phyloP scores from a whole-genome alignment of 139 green algal species.

The Micractinium sp. region DNA sequence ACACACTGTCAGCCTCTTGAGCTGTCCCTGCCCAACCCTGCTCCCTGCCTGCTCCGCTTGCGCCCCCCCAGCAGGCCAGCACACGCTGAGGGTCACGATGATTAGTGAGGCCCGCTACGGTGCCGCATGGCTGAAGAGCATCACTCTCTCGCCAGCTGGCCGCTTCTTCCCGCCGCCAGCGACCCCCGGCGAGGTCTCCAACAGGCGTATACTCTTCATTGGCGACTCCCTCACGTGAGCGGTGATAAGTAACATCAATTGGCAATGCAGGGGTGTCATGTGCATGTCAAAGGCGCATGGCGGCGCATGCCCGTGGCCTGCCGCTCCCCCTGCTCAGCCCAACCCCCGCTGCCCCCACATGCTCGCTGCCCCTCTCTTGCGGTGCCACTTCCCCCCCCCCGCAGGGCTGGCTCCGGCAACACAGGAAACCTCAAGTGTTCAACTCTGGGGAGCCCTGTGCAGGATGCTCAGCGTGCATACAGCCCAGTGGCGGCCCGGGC shows the following conservation, averaged over 20 bases:
- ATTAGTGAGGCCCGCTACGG: background rate
- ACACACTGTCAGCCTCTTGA: background rate
- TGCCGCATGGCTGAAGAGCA: background rate
- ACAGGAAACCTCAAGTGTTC: background rate
- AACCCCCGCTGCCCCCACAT: background rate
- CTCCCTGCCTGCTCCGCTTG: background rate
- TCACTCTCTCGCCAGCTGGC: background rate
- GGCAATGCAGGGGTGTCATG: too few relatives aligned
- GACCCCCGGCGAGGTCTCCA: background rate
- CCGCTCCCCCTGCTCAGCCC: background rate
- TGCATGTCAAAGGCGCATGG: background rate
- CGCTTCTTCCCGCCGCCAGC: background rate
- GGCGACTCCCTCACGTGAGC: slow-evolving; percentile 2
- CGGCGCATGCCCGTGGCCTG: background rate
- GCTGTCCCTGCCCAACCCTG: background rate
- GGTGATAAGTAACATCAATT: too few relatives aligned
- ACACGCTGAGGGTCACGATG: background rate
- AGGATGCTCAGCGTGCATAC: background rate
- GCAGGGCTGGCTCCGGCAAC: background rate
- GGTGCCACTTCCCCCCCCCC: background rate
- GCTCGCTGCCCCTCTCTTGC: background rate
- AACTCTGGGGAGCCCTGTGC: background rate
- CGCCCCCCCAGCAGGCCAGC: background rate
- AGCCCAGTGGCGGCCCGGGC: background rate
- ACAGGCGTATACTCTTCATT: background rate